Evolutionary conservation across 192 early-diverging fungal species (phyloP).

Genomic region (Cetraspora pellucida): DNA sequence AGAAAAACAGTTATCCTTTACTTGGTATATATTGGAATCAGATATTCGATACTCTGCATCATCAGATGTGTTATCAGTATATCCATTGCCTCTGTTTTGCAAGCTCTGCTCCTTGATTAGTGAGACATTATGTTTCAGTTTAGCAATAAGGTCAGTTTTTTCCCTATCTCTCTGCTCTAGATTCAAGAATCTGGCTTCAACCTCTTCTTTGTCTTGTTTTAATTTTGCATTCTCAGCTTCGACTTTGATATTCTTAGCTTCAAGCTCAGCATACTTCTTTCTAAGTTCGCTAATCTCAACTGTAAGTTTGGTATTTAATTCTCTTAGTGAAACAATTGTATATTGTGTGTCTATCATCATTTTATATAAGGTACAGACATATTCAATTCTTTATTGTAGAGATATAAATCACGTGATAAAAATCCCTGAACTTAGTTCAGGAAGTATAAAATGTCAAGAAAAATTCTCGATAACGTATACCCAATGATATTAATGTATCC

Average conservation of each 20-base stretch:
- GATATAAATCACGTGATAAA: constrained; percentile 6
- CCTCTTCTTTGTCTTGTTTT: constrained; percentile 7
- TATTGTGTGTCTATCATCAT: constrained; percentile 10
- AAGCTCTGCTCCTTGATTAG: constrained; percentile 8
- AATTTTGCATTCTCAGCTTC: constrained; percentile 10
- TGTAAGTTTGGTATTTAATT: constrained; percentile 17
- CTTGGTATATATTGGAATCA: background rate
- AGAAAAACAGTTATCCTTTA: too few relatives aligned
- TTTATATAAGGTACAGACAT: constrained; percentile 16
- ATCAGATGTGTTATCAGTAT: constrained; percentile 2
- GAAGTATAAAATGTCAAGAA: too few relatives aligned
- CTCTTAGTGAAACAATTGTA: constrained; percentile 15
- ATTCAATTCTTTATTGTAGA: constrained; percentile 9
- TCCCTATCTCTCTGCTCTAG: constrained; percentile 9
- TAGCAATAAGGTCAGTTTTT: too few relatives aligned
- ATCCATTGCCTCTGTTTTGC: constrained; percentile 6
- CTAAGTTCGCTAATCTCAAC: constrained; percentile 10
- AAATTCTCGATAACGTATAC: too few relatives aligned
- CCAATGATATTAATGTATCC: too few relatives aligned
- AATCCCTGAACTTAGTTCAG: too few relatives aligned
- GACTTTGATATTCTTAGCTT: too few relatives aligned
- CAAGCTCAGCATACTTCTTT: constrained; percentile 13
- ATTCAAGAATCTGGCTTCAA: constrained; percentile 18
- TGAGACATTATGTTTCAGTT: background rate
- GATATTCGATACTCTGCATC: background rate